phyloP scores from a whole-genome alignment of 805 yeast genomes.

The Ogataea degrootiae region DNA sequence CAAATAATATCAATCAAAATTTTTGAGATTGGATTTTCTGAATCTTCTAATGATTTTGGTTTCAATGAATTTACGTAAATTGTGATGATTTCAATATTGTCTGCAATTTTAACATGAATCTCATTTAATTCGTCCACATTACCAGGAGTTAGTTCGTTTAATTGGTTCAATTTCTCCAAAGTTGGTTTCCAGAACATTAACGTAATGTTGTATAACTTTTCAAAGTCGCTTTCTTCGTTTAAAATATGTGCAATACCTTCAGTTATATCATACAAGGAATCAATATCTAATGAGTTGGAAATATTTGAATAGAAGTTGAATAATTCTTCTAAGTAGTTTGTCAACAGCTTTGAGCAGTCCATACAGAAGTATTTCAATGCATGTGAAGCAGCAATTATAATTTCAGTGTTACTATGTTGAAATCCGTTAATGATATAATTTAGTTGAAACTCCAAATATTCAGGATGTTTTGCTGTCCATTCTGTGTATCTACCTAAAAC shows the following conservation, averaged over 20 bases:
- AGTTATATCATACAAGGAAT: constrained; percentile 71
- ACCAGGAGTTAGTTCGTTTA: constrained; percentile 6
- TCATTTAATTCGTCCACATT: constrained; percentile 28
- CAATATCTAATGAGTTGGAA: constrained; percentile 51
- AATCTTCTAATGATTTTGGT: constrained; percentile 34
- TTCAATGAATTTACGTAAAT: constrained; percentile 54
- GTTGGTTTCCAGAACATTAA: constrained; percentile 67
- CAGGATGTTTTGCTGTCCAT: constrained; percentile 89
- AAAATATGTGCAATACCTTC: constrained; percentile 89
- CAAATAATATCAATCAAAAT: constrained; percentile 50
- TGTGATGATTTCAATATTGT: constrained; percentile 65
- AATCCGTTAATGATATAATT: constrained; percentile 81
- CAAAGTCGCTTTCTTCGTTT: constrained; percentile 47
- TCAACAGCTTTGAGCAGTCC: constrained; percentile 71
- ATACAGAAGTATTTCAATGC: constrained; percentile 93
- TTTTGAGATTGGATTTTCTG: constrained; percentile 46
- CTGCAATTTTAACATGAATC: constrained; percentile 50
- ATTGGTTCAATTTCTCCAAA: constrained; percentile 38
- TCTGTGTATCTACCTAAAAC: constrained; percentile 94
- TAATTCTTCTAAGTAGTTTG: constrained; percentile 68
- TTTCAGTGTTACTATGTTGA: constrained; percentile 24
- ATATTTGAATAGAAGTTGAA: constrained; percentile 64
- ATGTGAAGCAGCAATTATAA: constrained; percentile 82
- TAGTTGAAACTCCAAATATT: constrained; percentile 74
- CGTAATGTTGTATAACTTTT: constrained; percentile 47